phyloP scores from a whole-genome alignment of 192 early-diverging fungal species.

The Entophlyctis luteolus region DNA sequence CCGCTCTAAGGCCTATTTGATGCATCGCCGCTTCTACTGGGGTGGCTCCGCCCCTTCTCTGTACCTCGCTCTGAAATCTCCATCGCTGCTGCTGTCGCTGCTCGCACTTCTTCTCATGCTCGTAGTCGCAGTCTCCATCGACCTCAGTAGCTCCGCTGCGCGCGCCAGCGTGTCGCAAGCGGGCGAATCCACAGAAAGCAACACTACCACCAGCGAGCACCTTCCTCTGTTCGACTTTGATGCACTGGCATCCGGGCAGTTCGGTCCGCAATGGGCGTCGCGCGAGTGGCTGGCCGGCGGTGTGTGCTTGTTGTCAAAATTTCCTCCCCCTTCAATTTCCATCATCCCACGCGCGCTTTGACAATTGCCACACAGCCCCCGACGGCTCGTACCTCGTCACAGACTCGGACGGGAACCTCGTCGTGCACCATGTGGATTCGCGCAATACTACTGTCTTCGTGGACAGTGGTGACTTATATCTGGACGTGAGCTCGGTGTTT shows the following conservation, averaged over 20 bases:
- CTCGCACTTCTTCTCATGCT: not conserved
- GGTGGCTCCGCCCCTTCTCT: not conserved
- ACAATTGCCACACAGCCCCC: not conserved
- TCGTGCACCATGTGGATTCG: not conserved
- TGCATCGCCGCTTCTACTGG: not conserved
- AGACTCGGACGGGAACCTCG: not conserved
- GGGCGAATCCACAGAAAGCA: not conserved
- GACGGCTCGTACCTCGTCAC: not conserved
- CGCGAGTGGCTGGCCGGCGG: not conserved
- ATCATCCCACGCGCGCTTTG: not conserved
- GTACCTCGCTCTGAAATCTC: not conserved
- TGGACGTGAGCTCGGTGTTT: too few relatives aligned
- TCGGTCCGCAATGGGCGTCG: not conserved
- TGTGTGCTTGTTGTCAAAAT: not conserved
- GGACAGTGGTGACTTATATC: too few relatives aligned
- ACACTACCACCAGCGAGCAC: not conserved
- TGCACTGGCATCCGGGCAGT: not conserved
- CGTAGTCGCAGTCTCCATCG: not conserved
- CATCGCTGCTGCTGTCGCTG: not conserved
- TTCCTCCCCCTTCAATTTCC: not conserved
- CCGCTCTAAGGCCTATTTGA: not conserved
- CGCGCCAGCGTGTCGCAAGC: not conserved
- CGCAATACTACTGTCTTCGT: too few relatives aligned
- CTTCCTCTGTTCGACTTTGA: not conserved
- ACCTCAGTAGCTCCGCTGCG: not conserved